Conservation (phyloP, 2,329 filamentous ascomycete species). For the Exserohilum rostratum region DNA sequence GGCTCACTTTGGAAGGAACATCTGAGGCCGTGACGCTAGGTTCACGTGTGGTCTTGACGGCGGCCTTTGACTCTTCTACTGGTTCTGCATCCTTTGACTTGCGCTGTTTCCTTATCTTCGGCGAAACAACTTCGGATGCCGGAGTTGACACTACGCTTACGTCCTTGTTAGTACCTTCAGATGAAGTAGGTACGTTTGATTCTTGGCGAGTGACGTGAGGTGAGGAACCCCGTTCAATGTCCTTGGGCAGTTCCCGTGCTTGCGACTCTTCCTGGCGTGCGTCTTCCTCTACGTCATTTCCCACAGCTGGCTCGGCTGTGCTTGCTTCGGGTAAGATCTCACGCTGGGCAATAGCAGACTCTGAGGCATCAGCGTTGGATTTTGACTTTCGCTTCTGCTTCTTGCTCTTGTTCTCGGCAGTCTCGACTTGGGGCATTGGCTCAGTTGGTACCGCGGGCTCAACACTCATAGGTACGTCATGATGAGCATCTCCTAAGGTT, state of each 20-base stretch:
- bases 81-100: slow-evolving; percentile 25
- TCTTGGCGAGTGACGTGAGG: background rate
- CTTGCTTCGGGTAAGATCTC: background rate
- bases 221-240: slow-evolving; percentile 3
- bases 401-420: slow-evolving; percentile 19
- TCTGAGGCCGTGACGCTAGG: background rate
- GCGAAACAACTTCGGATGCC: slow-evolving; percentile 8
- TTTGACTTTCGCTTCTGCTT: slow-evolving; percentile 28
- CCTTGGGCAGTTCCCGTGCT: background rate
- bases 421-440: slow-evolving; percentile 7
- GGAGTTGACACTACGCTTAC: slow-evolving; percentile 2
- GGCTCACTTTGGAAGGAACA: background rate
- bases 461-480: background rate
- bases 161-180: slow-evolving; percentile 1
- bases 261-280: background rate
- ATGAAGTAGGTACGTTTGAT: background rate
- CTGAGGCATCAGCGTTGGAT: slow-evolving; percentile 7
- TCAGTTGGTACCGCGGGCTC: background rate
- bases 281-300: background rate
- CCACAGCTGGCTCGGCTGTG: background rate
- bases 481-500: background rate
- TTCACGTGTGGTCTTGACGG: background rate
- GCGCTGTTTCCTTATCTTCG: slow-evolving; percentile 25
- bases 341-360: background rate
- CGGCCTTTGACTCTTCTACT: background rate